These are phyloP conservation scores for Globisporangium acanthophoron DNA, from an alignment of 352 stramenopile genomes.

Conservation along the genomic window DNA sequence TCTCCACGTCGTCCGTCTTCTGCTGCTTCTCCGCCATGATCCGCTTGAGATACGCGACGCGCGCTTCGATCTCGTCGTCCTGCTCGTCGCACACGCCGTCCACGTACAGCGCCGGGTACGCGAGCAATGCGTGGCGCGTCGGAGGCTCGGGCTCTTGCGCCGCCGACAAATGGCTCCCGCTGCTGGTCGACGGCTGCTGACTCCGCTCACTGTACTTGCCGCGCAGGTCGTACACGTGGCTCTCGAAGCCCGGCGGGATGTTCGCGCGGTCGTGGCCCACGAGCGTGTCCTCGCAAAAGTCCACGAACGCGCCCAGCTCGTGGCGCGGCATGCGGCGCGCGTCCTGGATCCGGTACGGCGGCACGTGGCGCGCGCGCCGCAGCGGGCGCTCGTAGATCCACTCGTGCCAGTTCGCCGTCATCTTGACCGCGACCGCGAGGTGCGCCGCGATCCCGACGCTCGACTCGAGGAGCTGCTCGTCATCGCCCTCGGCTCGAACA, in stretches of 20 bases:
- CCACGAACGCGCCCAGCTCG: conserved; percentile 43
- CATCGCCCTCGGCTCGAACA: conserved; percentile 7
- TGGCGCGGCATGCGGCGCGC: conserved; percentile 27
- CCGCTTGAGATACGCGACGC: conserved; percentile 26
- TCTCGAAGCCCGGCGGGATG: conserved; percentile 35
- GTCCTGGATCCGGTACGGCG: conserved; percentile 11
- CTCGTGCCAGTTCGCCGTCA: conserved; percentile 76
- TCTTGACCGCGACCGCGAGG: conserved; percentile 53
- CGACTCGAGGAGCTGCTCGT: conserved; percentile 28
- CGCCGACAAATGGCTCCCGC: not conserved
- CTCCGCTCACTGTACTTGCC: conserved; percentile 13
- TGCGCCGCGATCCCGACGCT: conserved; percentile 54
- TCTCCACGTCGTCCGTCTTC: not conserved
- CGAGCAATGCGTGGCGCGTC: conserved; percentile 23
- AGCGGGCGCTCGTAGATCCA: conserved; percentile 62
- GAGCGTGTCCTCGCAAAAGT: conserved; percentile 45
- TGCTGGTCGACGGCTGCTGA: not conserved
- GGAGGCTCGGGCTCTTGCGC: no score
- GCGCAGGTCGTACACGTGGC: conserved; percentile 40
- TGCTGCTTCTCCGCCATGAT: conserved; percentile 1
- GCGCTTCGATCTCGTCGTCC: conserved; percentile 47
- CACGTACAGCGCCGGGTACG: conserved; percentile 51
- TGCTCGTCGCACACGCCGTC: conserved; percentile 44
- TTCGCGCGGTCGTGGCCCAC: conserved; percentile 22
- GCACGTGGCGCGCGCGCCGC: conserved; percentile 14